These are phyloP conservation scores for Suillus alpinus DNA, from an alignment of 768 basidiomycete species.

Conservation along the genomic window DNA sequence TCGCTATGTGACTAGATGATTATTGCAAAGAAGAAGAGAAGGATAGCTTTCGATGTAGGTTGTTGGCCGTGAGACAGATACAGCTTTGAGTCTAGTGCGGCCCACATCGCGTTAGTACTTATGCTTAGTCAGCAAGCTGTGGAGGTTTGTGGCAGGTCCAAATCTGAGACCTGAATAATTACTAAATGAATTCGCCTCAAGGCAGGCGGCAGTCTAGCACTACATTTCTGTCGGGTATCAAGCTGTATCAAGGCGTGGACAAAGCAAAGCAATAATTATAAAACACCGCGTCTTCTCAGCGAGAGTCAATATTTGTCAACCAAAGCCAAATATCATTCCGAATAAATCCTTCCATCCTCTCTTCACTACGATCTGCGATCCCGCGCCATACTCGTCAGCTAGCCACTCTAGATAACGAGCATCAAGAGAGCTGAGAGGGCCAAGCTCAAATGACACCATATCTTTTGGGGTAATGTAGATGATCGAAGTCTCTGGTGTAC, in stretches of 20 bases:
- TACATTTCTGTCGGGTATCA: neutral
- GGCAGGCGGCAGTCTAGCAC: neutral
- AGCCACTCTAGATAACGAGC: slow-evolving; percentile 80
- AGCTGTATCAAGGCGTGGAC: neutral
- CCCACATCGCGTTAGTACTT: neutral
- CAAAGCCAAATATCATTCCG: slow-evolving; percentile 41
- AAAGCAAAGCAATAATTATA: neutral
- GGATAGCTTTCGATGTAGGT: neutral
- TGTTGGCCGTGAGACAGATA: neutral
- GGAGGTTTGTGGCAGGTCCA: neutral
- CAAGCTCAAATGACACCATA: slow-evolving; percentile 65
- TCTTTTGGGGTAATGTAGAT: slow-evolving; percentile 60
- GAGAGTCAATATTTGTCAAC: slow-evolving; percentile 17
- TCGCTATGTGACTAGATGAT: neutral
- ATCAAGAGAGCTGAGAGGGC: slow-evolving; percentile 69
- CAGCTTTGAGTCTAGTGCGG: neutral
- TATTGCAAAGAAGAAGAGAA: neutral
- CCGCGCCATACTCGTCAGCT: slow-evolving; percentile 58
- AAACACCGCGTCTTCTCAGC: neutral
- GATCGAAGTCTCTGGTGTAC: slow-evolving; percentile 18
- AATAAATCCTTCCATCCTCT: slow-evolving; percentile 48
- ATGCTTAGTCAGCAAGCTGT: slow-evolving; percentile 3
- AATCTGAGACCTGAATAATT: neutral
- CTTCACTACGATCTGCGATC: slow-evolving; percentile 36
- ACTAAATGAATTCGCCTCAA: neutral